Base-by-base conservation (phyloP, 164 flowering plant genomes). In the Cinnamomum micranthum region DNA sequence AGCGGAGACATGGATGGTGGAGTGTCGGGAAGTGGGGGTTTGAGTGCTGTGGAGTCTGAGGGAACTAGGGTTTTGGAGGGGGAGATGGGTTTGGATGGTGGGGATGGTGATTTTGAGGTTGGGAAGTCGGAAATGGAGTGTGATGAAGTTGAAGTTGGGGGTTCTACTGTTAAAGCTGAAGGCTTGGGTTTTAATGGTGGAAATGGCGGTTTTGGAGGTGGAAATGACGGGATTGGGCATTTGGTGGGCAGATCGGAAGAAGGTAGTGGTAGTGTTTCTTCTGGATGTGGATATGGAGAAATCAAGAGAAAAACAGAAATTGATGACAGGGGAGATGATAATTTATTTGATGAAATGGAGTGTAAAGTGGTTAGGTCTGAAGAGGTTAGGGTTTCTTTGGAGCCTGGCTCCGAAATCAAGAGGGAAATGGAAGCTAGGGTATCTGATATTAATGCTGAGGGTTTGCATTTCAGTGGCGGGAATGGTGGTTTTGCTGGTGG, bases 11-110 rank as follows among this genome's bases (percentile, higher is more conserved):
- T 71, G 31, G 58, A 51, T 9, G n/a, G 22, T 6, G 31, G 70
- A 63, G 23, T 52, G 52, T 13, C 13, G 10, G 12, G 28, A 9
- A 25, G 51, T 5, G 60, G 55, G 15, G 67, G 73, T 52, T 14
- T 60, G 70, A 23, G 77, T 69, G 23, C 52, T 5, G 47, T 10
- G 50, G 14, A 23, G 70, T 51, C 25, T 2, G 67, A n/a, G 28
- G 67, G 28, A 64, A 7, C 67, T 64, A 24, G 28, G 80, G 79
- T 63, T 70, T 76, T 31, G 13, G 69, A 47, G 64, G 23, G 64
- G 64, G 24, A 17, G 23, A 19, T 60, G 64, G 11, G n/a, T 60
- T n/a, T 60, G 64, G 23, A 60, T 15, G 24, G 64, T n/a, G 64
- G 64, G 7, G 23, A 10, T 20, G 23, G 64, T 23, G 24, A 60